Base-by-base conservation (phyloP, 768 basidiomycete species). In the Macrolepiota albuminosa region DNA sequence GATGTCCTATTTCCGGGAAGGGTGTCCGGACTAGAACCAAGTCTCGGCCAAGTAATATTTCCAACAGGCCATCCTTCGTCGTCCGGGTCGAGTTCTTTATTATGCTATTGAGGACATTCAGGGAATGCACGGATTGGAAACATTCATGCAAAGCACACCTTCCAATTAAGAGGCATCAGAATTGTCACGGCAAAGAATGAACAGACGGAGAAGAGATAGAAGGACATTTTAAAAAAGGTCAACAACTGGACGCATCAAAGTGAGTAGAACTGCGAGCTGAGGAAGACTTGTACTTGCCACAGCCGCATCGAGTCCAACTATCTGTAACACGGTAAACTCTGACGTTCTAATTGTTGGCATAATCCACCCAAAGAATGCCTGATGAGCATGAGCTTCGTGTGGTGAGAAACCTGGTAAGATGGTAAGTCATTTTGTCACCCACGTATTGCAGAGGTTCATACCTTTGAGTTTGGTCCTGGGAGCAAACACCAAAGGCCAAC, bases 131-230 rank as follows among this genome's bases (percentile, higher is more conserved):
- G 26, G 54, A 21, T 46, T n/a, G 64, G 54, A 18, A 29, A 61
- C n/a, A 55, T 13, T 14, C 42, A 18, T 14, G 18, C 36, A 45
- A 1, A 6, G 73, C 85, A 68, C 63, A 95, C 95, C 77, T 87
- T 91, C 78, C 89, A 88, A 67, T 99, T 98, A 51, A 98, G 80
- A 2, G 97, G 97, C 86, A 98, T 96, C 13, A 99, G 81, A n/a
- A 95, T 85, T 6, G 84, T 71, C 8, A 87, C 73, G 0, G 95
- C 94, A 59, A 93, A 88, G 50, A 93, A 68, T 0, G 94, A 92
- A 71, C 91, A 93, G 16, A 89, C 75, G 0, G 90, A 87, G 74
- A 99, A 99, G 31, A 98, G 79, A 68, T 90, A 86, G 73, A 98
- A 98, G 0, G 90, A 87, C 81, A 89, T 97, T 72, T 96, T 95